Percentiles rank a stretch among this genome's conserved stretches.
phyloP scores from a whole-genome alignment of 1,284 basidiomycete genomes.

The Boletus semigastroideus region DNA sequence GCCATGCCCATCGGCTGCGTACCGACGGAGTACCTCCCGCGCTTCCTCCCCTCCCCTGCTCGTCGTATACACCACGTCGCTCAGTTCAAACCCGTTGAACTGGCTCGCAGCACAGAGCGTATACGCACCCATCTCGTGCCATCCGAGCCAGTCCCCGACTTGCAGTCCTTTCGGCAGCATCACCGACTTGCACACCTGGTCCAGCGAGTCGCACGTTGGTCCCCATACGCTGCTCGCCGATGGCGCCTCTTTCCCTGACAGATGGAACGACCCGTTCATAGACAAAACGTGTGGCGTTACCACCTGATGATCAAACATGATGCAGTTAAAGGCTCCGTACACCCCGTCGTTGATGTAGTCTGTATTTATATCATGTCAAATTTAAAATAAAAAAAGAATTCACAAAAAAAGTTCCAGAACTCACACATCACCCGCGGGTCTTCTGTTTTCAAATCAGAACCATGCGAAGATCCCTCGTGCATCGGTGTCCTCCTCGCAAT shows the following conservation, averaged over 20 bases:
- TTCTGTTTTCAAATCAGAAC: slow-evolving; percentile 36
- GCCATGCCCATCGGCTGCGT: slow-evolving; percentile 28
- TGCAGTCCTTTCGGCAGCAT: slow-evolving; percentile 62
- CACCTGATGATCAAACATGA: slow-evolving; percentile 90
- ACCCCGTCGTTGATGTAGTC: slow-evolving; percentile 99
- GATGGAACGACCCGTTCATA: slow-evolving; percentile 53
- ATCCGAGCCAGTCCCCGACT: slow-evolving; percentile 91
- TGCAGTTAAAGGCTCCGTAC: slow-evolving; percentile 98
- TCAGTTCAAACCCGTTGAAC: slow-evolving; percentile 82
- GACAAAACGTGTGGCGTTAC: slow-evolving; percentile 82
- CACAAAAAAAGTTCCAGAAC: slow-evolving; percentile 35
- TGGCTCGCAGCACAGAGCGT: slow-evolving; percentile 88
- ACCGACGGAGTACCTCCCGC: slow-evolving; percentile 35
- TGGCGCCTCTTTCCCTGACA: slow-evolving; percentile 47
- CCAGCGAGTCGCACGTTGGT: slow-evolving; percentile 89
- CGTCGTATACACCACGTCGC: slow-evolving; percentile 63
- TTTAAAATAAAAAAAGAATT: not conserved
- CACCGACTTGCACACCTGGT: slow-evolving; percentile 70
- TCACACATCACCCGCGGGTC: slow-evolving; percentile 80
- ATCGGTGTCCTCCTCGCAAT: slow-evolving; percentile 82
- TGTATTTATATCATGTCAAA: slow-evolving; percentile 34
- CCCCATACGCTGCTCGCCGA: slow-evolving; percentile 66
- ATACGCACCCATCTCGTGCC: slow-evolving; percentile 92
- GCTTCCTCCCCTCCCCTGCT: slow-evolving; percentile 45
- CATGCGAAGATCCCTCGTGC: slow-evolving; percentile 24